Conservation (phyloP, 257 asterid species). For the Rhazya stricta region DNA sequence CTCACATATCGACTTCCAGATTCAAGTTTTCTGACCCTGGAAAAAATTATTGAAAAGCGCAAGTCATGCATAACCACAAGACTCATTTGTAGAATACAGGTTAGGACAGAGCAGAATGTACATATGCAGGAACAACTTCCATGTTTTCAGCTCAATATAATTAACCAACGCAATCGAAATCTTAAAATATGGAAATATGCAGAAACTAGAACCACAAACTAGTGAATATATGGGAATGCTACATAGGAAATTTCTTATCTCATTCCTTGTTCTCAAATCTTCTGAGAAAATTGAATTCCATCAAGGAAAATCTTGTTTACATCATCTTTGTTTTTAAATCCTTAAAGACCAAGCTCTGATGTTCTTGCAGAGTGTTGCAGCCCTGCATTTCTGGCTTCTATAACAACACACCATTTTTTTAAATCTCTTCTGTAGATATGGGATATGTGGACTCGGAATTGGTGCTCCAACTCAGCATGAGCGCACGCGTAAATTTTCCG, state of each 20-base stretch:
- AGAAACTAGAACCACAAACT: neutral
- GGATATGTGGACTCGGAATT: too few relatives aligned
- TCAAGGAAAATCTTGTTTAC: neutral
- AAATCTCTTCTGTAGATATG: too few relatives aligned
- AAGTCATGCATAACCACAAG: constrained; percentile 12
- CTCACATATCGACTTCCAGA: constrained; percentile 5
- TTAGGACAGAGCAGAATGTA: neutral
- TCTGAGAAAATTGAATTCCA: neutral
- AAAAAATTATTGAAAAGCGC: neutral
- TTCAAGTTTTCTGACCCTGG: constrained; percentile 21
- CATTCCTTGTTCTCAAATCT: neutral
- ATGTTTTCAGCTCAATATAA: neutral
- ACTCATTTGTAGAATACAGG: neutral
- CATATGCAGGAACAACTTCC: neutral
- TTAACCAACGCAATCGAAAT: neutral
- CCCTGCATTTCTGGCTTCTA: neutral
- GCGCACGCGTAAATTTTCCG: too few relatives aligned
- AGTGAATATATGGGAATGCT: neutral
- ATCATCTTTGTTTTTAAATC: constrained; percentile 16
- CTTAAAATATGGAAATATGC: neutral
- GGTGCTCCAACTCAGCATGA: too few relatives aligned
- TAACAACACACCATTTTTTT: too few relatives aligned
- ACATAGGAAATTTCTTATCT: neutral
- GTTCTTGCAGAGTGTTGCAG: neutral
- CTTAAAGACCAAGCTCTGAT: neutral